Percentiles rank a stretch among this genome's conserved stretches.
Conservation (phyloP, 495 filamentous ascomycete species). For the Amphirosellinia nigrospora region DNA sequence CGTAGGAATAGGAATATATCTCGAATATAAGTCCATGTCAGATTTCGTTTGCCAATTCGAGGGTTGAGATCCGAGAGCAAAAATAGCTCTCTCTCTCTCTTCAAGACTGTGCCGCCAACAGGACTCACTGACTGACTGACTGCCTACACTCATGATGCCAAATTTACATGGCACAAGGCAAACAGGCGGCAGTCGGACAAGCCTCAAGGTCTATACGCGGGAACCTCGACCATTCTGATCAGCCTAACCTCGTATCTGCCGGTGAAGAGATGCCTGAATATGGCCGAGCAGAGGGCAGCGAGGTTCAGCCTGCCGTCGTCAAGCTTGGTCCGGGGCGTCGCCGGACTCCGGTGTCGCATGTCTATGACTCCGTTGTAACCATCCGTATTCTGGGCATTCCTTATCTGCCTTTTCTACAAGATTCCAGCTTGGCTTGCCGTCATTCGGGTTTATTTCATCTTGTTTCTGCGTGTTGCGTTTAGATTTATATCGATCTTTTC, state of each 20-base stretch:
- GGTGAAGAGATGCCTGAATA: background rate
- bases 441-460: background rate
- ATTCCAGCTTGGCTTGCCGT: background rate
- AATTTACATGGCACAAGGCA: background rate
- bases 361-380: background rate
- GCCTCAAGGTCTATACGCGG: background rate
- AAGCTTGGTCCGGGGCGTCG: background rate
- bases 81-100: too few relatives aligned
- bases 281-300: background rate
- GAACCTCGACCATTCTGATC: background rate
- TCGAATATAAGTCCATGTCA: background rate
- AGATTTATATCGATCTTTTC: background rate
- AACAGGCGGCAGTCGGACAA: background rate
- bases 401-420: background rate
- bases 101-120: slow-evolving; percentile 4
- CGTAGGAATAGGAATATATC: background rate
- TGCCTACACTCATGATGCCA: slow-evolving; percentile 1
- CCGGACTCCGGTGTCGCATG: background rate
- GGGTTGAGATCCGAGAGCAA: background rate
- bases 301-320: background rate
- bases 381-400: background rate
- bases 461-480: background rate
- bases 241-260: background rate
- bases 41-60: background rate
- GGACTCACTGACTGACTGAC: background rate